These are phyloP conservation scores for Chlamydomonas schloesseri DNA, from an alignment of 139 green algal genomes.

Conservation along the genomic window DNA sequence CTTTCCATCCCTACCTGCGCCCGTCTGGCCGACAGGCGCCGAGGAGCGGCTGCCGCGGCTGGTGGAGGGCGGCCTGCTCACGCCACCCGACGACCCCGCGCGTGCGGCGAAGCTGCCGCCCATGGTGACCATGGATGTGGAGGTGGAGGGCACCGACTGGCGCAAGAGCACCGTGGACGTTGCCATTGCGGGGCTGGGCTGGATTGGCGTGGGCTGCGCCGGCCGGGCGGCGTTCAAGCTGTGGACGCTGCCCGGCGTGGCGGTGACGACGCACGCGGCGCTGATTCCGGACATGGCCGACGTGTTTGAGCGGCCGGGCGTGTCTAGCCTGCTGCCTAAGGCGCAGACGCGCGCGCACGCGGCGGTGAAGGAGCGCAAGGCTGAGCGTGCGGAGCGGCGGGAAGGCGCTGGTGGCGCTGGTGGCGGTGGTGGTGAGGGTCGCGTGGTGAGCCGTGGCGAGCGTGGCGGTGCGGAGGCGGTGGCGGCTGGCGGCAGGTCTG, in stretches of 20 bases:
- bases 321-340: slow-evolving; percentile 66
- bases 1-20: too few species aligned
- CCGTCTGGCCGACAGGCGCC: too few species aligned
- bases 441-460: too few species aligned
- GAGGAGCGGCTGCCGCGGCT: slow-evolving; percentile 77
- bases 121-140: slow-evolving; percentile 64
- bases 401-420: too few species aligned
- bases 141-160: slow-evolving; percentile 60
- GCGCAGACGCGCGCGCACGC: background rate
- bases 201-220: slow-evolving; percentile 85
- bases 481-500: too few species aligned
- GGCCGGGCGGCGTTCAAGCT: slow-evolving; percentile 82
- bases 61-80: slow-evolving; percentile 71
- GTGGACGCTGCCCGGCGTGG: slow-evolving; percentile 85
- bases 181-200: slow-evolving; percentile 87
- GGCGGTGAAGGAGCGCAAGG: background rate
- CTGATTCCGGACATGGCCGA: slow-evolving; percentile 86
- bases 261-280: slow-evolving; percentile 86
- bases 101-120: slow-evolving; percentile 47
- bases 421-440: too few species aligned
- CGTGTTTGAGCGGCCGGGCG: slow-evolving; percentile 86
- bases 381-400: background rate
- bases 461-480: too few species aligned
- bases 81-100: slow-evolving; percentile 70
- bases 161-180: slow-evolving; percentile 68